A percentile compares a stretch with the other conserved stretches of the same genome.
These are phyloP conservation scores for Magnaporthiopsis incrustans DNA, from an alignment of 2,329 filamentous ascomycete genomes.

Conservation along the genomic window DNA sequence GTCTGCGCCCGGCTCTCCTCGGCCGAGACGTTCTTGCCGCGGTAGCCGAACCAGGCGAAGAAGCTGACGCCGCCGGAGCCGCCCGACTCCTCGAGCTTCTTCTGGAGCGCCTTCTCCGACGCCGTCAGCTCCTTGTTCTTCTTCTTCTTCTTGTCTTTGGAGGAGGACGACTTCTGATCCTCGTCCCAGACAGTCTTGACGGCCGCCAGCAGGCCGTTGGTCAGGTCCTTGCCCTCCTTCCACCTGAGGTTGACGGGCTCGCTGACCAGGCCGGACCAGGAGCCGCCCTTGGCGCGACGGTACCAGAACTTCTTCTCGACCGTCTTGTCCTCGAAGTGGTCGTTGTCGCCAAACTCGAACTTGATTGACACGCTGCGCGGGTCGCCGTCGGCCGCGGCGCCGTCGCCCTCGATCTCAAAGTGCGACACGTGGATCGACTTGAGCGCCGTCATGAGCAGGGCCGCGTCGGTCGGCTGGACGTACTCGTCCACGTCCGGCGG, in stretches of 20 bases:
- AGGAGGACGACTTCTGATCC: slow-evolving; percentile 26
- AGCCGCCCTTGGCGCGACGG: slow-evolving; percentile 54
- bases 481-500: slow-evolving; percentile 81
- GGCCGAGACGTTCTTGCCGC: slow-evolving; percentile 58
- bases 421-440: slow-evolving; percentile 64
- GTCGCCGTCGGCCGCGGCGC: slow-evolving; percentile 45
- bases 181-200: slow-evolving; percentile 63
- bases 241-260: slow-evolving; percentile 84
- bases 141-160: slow-evolving; percentile 18
- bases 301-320: slow-evolving; percentile 92
- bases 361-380: slow-evolving; percentile 72
- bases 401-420: slow-evolving; percentile 63
- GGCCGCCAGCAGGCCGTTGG: slow-evolving; percentile 67
- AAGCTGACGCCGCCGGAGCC: slow-evolving; percentile 65
- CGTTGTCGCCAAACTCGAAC: slow-evolving; percentile 74
- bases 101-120: slow-evolving; percentile 25
- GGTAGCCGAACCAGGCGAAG: slow-evolving; percentile 84
- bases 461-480: slow-evolving; percentile 73
- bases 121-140: slow-evolving; percentile 31
- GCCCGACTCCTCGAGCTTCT: slow-evolving; percentile 24
- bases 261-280: slow-evolving; percentile 71
- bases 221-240: slow-evolving; percentile 82
- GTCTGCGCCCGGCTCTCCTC: slow-evolving; percentile 60
- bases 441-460: slow-evolving; percentile 62
- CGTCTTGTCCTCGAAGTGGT: slow-evolving; percentile 68